Conservation (phyloP, 805 yeast species). For the Ogataea corticis region DNA sequence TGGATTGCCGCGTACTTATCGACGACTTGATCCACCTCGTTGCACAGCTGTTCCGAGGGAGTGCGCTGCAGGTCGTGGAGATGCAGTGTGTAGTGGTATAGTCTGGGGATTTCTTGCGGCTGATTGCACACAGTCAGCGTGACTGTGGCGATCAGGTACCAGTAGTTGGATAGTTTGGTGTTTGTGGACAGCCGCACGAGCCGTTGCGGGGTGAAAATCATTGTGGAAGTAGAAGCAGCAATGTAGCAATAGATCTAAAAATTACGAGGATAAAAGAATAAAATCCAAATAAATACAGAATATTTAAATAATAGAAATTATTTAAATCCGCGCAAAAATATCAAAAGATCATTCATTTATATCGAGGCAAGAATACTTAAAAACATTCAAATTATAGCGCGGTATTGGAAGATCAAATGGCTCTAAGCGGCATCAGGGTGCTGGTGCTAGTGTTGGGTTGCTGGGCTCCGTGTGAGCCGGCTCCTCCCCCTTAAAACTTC, state of each 20-base stretch:
- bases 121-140: conserved; percentile 78
- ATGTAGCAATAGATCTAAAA: too few relatives aligned
- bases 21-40: conserved; percentile 22
- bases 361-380: too few relatives aligned
- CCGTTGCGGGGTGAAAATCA: conserved; percentile 53
- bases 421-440: too few relatives aligned
- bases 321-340: too few relatives aligned
- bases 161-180: conserved; percentile 54
- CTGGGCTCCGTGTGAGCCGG: too few relatives aligned
- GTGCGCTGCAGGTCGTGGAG: conserved; percentile 16
- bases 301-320: too few relatives aligned
- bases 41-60: conserved; percentile 19
- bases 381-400: too few relatives aligned
- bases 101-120: conserved; percentile 75
- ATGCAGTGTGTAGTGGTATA: conserved; percentile 68
- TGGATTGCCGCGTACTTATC: conserved; percentile 26
- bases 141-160: conserved; percentile 83
- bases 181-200: conserved; percentile 53
- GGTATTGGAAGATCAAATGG: too few relatives aligned
- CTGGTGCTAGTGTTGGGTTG: too few relatives aligned
- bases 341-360: too few relatives aligned
- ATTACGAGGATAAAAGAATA: too few relatives aligned
- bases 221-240: not conserved
- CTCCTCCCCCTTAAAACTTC: conserved; percentile 17
- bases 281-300: too few relatives aligned